These are phyloP conservation scores for Suillus lakei DNA, from an alignment of 768 basidiomycete species.

Conservation along the genomic window DNA sequence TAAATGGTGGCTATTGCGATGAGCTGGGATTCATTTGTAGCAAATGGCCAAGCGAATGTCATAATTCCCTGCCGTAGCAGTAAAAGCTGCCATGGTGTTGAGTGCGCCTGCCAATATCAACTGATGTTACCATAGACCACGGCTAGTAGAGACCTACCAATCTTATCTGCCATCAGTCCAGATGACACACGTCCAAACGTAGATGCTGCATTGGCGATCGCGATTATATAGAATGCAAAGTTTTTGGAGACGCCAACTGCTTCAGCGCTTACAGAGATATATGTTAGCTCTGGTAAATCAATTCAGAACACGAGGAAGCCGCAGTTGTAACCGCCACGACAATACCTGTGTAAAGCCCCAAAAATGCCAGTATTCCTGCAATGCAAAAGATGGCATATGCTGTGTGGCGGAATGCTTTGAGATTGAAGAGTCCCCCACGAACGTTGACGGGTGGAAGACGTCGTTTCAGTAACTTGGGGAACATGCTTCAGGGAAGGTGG, in stretches of 20 bases:
- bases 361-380: slow-evolving; percentile 59
- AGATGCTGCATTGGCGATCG: slow-evolving; percentile 71
- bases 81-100: slow-evolving; percentile 72
- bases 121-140: neutral
- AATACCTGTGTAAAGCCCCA: slow-evolving; percentile 72
- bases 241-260: slow-evolving; percentile 50
- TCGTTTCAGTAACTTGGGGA: slow-evolving; percentile 38
- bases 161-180: slow-evolving; percentile 57
- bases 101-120: slow-evolving; percentile 51
- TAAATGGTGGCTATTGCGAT: slow-evolving; percentile 64
- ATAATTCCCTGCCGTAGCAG: slow-evolving; percentile 56
- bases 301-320: slow-evolving; percentile 11
- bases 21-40: slow-evolving; percentile 45
- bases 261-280: slow-evolving; percentile 63
- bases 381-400: slow-evolving; percentile 61
- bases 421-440: slow-evolving; percentile 63
- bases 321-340: neutral
- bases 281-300: slow-evolving; percentile 58
- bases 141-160: slow-evolving; percentile 43
- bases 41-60: slow-evolving; percentile 77
- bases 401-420: slow-evolving; percentile 48
- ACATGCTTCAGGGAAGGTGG: neutral
- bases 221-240: slow-evolving; percentile 66
- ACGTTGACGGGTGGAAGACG: slow-evolving; percentile 59
- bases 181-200: slow-evolving; percentile 61